Percentiles rank a stretch among this genome's conserved stretches.
Evolutionary conservation across 306 rosid species (phyloP).

Genomic region (Casuarina equisetifolia): DNA sequence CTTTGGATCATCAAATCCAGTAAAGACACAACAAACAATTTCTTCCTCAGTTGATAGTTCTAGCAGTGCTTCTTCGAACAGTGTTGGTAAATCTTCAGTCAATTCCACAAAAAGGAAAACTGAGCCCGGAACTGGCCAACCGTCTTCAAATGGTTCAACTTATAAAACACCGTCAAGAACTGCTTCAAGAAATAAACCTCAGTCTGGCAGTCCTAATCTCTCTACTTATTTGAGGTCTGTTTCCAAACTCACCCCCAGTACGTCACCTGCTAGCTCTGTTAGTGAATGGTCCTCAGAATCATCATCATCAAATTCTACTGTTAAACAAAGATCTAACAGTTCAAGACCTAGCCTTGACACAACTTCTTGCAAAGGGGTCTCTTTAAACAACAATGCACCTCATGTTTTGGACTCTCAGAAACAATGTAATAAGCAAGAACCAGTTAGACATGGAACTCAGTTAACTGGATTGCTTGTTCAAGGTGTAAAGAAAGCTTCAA

Average conservation of each 20-base stretch:
- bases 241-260: constrained; percentile 53
- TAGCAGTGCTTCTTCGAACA: constrained; percentile 38
- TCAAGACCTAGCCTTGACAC: constrained; percentile 69
- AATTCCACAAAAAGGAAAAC: constrained; percentile 44
- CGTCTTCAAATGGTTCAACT: constrained; percentile 46
- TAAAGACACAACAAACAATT: constrained; percentile 41
- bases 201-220: constrained; percentile 45
- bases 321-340: constrained; percentile 44
- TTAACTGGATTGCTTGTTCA: constrained; percentile 32
- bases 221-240: constrained; percentile 44
- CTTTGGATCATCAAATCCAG: constrained; percentile 39
- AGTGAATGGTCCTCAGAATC: constrained; percentile 93
- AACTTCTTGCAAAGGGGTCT: constrained; percentile 44
- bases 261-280: constrained; percentile 83
- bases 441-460: constrained; percentile 44
- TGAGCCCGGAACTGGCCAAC: constrained; percentile 35
- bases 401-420: constrained; percentile 38
- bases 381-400: constrained; percentile 42
- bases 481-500: constrained; percentile 35
- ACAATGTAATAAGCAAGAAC: constrained; percentile 26
- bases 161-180: constrained; percentile 52
- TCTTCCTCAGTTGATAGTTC: constrained; percentile 45
- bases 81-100: constrained; percentile 45
- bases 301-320: constrained; percentile 51
- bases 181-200: constrained; percentile 39